Base-by-base conservation (phyloP, 352 stramenopile genomes). In the Globisporangium spiculum region DNA sequence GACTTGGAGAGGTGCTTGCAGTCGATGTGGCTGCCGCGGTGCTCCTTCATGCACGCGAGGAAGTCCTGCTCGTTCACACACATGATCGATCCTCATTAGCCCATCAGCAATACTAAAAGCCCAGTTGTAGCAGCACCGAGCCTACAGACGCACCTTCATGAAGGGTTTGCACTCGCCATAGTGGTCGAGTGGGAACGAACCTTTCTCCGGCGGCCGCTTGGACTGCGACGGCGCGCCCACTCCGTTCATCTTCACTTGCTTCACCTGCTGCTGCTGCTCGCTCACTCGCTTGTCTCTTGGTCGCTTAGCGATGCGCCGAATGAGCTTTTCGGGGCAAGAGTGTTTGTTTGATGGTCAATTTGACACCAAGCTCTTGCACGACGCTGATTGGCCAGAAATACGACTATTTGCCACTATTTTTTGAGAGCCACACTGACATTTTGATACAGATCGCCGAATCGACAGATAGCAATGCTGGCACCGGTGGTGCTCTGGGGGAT, bases 101-200 rank as follows among this genome's bases (percentile, higher is more conserved):
- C 27, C 57, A 63, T 27, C 24, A 7, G 2, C 24, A 27, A 6
- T 7, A 7, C 12, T 38, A 32, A 16, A 41, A 55, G 26, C n/a
- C 16, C 1, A 9, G 30, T 32, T 32, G 3, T 56, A 8, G 20
- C 50, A 44, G 30, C 55, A 41, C 26, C 20, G 26, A 59, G 9
- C 9, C 18, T 8, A 60, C 32, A 48, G 16, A 66, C 53, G 46
- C 30, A 89, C 84, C 74, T 94, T 87, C 88, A 96, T 97, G 10
- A 79, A 77, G 3, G 84, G 76, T 70, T 96, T 96, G 83, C 91
- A 97, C 71, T 97, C 91, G 66, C 88, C 86, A 44, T 95, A 91
- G 75, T 97, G 91, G 71, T 97, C 91, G 55, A 97, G 77, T 34
- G 91, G 91, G 79, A 97, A 97, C 57, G 88, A 92, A 18, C 91